Base-by-base conservation (phyloP, 2,329 filamentous ascomycete species). In the Sporothrix sp. region DNA sequence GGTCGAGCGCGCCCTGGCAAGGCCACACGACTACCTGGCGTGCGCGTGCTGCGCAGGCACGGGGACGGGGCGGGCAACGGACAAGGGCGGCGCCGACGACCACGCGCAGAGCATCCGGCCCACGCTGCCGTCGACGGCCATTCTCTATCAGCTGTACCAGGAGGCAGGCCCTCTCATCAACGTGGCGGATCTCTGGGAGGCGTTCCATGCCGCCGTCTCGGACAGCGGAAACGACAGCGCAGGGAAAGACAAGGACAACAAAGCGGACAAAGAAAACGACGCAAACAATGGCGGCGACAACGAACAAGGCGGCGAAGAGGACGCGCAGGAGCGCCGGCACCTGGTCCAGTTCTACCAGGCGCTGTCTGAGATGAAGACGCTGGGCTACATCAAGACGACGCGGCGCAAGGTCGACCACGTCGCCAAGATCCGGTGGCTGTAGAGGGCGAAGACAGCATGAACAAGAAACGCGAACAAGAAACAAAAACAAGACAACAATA, bases 351-450 rank as follows among this genome's bases (percentile, higher is more conserved):
- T 97, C 67, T 96, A 96, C 66, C 78, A 82, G 54, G 86, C 79
- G 5, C 66, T 97, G 55, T 87, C 91, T 1, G 93, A 98, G 66
- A 67, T 98, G 63, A 84, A 83, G 65, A 79, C 83, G 49, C 73
- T 98, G 60, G 93, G 93, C 7, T 84, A 96, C 67, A 76, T 97
- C 54, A 96, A 93, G 70, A 76, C 78, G 54, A 97, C 85, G 62
- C 86, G 84, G 68, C 95, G 90, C 73, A 95, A 95, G 73, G 80
- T 82, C 21, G 93, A 97, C 64, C 91, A 97, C 67, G 71, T 97
- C 58, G 83, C 87, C 35, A 97, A 96, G 71, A 74, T 89, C 81
- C 89, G 85, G 64, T 93, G 91, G 59, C 70, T 93, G 54, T 79
- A 53, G 13, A 16, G 11, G 21, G n/a, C n/a, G n/a, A n/a, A n/a